These are phyloP conservation scores for Lactarius evosmus DNA, from an alignment of 768 basidiomycete species.

Conservation along the genomic window DNA sequence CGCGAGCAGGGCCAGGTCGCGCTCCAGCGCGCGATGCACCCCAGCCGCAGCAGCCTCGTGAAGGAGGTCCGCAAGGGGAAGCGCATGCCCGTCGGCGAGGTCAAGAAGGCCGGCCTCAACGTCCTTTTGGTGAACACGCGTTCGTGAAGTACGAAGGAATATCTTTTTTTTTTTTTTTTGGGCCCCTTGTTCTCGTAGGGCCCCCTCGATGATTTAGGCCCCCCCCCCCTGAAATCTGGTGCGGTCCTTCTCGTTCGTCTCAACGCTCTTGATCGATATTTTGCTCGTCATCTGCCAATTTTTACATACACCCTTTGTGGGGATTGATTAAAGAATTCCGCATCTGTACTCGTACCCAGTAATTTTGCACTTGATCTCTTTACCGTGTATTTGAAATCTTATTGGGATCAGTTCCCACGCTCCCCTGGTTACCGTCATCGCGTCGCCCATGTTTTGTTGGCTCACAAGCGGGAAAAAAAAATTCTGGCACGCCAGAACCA, in stretches of 20 bases:
- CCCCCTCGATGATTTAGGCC: too few species aligned
- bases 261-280: conserved; percentile 5
- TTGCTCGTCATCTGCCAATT: background rate
- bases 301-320: background rate
- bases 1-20: conserved; percentile 62
- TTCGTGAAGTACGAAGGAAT: conserved; percentile 11
- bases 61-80: conserved; percentile 51
- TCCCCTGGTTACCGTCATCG: background rate
- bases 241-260: background rate
- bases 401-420: background rate
- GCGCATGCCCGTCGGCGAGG: conserved; percentile 48
- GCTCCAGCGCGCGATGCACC: conserved; percentile 58
- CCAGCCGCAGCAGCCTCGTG: conserved; percentile 57
- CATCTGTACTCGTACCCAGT: background rate
- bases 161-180: too few species aligned
- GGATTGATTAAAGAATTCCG: background rate
- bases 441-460: background rate
- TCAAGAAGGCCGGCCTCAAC: conserved; percentile 56
- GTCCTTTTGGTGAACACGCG: conserved; percentile 52
- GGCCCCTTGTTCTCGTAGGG: too few species aligned
- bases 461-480: background rate
- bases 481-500: too few species aligned
- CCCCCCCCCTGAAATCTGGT: too few species aligned
- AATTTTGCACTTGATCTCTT: too few species aligned
- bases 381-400: background rate